Percentiles rank a stretch among this genome's conserved stretches.
Evolutionary conservation across 2,329 filamentous ascomycete species (phyloP).

Genomic region (Harringtonia aguacate): DNA sequence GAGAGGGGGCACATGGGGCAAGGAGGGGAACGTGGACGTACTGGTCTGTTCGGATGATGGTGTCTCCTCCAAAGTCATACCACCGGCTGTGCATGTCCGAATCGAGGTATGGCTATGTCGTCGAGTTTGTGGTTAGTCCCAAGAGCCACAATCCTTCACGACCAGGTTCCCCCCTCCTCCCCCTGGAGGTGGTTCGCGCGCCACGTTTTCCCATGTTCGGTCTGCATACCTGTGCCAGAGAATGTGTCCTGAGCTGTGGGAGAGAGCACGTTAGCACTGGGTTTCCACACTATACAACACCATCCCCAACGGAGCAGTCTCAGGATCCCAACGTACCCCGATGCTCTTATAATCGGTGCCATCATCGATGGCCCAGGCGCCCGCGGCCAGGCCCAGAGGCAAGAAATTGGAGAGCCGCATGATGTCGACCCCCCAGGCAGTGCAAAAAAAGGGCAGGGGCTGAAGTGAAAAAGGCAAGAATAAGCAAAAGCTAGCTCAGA

Average conservation of each 20-base stretch:
- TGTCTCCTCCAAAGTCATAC: conserved; percentile 98
- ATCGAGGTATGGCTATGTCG: conserved; percentile 80
- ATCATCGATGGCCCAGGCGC: conserved; percentile 40
- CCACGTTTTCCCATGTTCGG: too few species aligned
- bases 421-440: conserved; percentile 12
- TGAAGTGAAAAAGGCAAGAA: background rate
- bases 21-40: conserved; percentile 30
- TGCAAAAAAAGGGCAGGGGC: background rate
- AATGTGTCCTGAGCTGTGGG: conserved; percentile 75
- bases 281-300: background rate
- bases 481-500: too few species aligned
- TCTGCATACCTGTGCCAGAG: conserved; percentile 58
- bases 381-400: conserved; percentile 36
- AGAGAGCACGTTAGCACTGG: conserved; percentile 6
- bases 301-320: too few species aligned
- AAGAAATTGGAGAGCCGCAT: conserved; percentile 39
- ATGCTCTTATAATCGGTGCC: conserved; percentile 37
- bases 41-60: conserved; percentile 66
- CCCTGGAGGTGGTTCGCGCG: too few species aligned
- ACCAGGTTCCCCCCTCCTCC: too few species aligned
- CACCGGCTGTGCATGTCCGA: conserved; percentile 96
- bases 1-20: background rate
- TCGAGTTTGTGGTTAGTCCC: background rate
- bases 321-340: conserved; percentile 12
- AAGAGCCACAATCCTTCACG: too few species aligned